These are phyloP conservation scores for Moesziomyces aphidis DNA, from an alignment of 1,284 basidiomycete genomes.

Conservation along the genomic window DNA sequence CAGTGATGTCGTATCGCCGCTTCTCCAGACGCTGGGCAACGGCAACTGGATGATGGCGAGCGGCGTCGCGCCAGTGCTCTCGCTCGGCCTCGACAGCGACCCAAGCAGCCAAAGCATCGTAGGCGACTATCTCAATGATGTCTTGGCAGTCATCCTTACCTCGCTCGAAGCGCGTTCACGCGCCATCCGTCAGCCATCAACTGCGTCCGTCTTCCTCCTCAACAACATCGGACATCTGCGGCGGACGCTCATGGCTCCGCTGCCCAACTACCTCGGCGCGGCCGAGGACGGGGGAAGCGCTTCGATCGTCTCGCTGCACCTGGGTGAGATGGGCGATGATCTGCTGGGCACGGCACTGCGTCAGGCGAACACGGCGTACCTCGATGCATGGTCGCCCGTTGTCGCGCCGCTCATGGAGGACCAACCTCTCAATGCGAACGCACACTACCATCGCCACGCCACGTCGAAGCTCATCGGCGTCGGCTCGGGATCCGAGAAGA, in stretches of 20 bases:
- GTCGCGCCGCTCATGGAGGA: constrained; percentile 62
- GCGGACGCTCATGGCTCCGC: constrained; percentile 30
- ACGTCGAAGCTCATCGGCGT: constrained; percentile 56
- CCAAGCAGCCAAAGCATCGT: constrained; percentile 45
- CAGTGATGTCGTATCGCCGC: constrained; percentile 55
- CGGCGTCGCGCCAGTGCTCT: constrained; percentile 52
- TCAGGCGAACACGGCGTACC: constrained; percentile 54
- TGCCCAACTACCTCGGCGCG: constrained; percentile 25
- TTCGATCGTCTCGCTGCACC: constrained; percentile 36
- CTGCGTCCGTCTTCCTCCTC: constrained; percentile 60
- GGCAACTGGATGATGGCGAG: constrained; percentile 63
- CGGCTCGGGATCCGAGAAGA: constrained; percentile 55
- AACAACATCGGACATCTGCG: constrained; percentile 60
- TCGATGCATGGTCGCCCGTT: constrained; percentile 62
- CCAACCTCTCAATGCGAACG: constrained; percentile 21
- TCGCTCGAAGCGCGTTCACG: constrained; percentile 55
- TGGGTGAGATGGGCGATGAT: constrained; percentile 55
- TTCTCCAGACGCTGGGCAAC: constrained; percentile 56
- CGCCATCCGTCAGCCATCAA: constrained; percentile 58
- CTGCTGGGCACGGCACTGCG: constrained; percentile 50
- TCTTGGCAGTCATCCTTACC: constrained; percentile 46
- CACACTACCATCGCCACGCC: constrained; percentile 45
- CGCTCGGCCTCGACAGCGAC: constrained; percentile 50
- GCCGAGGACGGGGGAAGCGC: constrained; percentile 22
- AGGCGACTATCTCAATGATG: constrained; percentile 55